phyloP scores from a whole-genome alignment of 495 filamentous ascomycete genomes.

The Rhizodiscina lignyota region DNA sequence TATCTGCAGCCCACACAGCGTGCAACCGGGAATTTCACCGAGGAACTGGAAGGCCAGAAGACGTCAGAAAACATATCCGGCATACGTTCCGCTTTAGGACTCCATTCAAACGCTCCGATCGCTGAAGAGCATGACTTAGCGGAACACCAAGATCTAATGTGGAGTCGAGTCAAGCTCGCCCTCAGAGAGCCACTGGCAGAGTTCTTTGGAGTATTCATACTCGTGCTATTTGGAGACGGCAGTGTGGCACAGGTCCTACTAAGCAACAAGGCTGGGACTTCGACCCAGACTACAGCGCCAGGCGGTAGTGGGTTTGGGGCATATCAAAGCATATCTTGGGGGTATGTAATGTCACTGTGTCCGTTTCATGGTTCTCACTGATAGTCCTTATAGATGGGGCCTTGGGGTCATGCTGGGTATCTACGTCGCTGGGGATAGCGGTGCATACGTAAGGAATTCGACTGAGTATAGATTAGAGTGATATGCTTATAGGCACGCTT shows the following conservation, averaged over 20 bases:
- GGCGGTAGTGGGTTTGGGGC: slow-evolving; percentile 27
- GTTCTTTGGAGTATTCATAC: slow-evolving; percentile 46
- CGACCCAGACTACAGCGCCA: slow-evolving; percentile 16
- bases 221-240: slow-evolving; percentile 48
- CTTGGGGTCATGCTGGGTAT: slow-evolving; percentile 51
- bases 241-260: slow-evolving; percentile 42
- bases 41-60: no score
- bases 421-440: slow-evolving; percentile 40
- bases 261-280: no score
- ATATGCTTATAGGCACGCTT: no score
- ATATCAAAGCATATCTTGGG: slow-evolving; percentile 46
- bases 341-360: slow-evolving; percentile 28
- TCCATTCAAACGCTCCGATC: slow-evolving; percentile 5
- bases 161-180: slow-evolving; percentile 29
- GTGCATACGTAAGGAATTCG: no score
- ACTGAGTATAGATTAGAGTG: no score
- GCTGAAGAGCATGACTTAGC: slow-evolving; percentile 7
- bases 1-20: no score
- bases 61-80: slow-evolving; percentile 2
- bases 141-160: slow-evolving; percentile 22
- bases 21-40: no score
- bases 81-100: slow-evolving; percentile 4
- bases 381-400: slow-evolving; percentile 24
- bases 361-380: no score
- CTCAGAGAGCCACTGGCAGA: slow-evolving; percentile 43